phyloP scores from a whole-genome alignment of 2,329 filamentous ascomycete species.

The Chalaropsis thielavioides region DNA sequence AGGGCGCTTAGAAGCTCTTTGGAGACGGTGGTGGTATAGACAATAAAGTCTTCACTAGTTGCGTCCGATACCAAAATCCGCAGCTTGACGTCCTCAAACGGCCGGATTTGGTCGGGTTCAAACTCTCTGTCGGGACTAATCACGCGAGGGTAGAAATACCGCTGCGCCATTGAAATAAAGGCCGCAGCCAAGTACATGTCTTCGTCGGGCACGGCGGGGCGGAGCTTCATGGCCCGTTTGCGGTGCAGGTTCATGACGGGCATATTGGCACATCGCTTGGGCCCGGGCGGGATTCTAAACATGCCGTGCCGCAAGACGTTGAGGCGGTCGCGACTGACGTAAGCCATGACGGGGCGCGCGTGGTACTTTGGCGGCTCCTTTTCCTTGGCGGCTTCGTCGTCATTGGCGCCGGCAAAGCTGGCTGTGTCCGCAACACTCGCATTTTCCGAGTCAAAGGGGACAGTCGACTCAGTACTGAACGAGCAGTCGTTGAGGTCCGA shows the following conservation, averaged over 20 bases:
- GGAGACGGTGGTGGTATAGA: constrained; percentile 38
- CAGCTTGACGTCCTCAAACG: constrained; percentile 36
- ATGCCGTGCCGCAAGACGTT: constrained; percentile 33
- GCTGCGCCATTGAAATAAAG: constrained; percentile 43
- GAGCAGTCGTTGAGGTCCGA: constrained; percentile 5
- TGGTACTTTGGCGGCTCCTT: constrained; percentile 26
- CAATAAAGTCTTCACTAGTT: constrained; percentile 34
- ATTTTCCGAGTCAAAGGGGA: constrained; percentile 12
- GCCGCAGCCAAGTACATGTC: constrained; percentile 39
- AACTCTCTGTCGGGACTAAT: constrained; percentile 19
- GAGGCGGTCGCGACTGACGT: constrained; percentile 19
- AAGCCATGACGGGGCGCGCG: constrained; percentile 26
- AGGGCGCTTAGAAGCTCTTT: constrained; percentile 37
- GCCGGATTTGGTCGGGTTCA: constrained; percentile 19
- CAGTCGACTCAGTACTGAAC: constrained; percentile 12
- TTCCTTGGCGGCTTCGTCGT: constrained; percentile 7
- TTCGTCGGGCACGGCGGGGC: constrained; percentile 35
- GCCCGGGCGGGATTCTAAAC: constrained; percentile 32
- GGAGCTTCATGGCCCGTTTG: constrained; percentile 33
- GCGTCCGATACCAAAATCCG: constrained; percentile 38
- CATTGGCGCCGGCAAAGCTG: background rate
- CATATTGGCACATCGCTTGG: constrained; percentile 29
- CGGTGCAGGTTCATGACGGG: constrained; percentile 35
- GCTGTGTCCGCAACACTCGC: background rate
- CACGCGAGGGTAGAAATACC: constrained; percentile 32